These are phyloP conservation scores for Solanum medicagineum DNA, from an alignment of 257 asterid genomes.

Conservation along the genomic window DNA sequence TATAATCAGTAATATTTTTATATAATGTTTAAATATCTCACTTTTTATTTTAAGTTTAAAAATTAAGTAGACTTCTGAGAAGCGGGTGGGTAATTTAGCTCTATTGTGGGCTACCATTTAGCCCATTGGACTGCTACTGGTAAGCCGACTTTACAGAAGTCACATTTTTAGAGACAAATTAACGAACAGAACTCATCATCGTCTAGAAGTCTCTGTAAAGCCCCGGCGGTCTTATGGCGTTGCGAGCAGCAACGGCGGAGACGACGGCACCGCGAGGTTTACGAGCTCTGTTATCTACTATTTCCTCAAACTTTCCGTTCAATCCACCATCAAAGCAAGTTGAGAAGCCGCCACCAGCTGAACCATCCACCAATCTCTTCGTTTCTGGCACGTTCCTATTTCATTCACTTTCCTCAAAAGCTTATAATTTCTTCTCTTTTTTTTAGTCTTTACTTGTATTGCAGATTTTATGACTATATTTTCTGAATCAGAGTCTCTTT, in stretches of 20 bases:
- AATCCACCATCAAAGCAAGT: conserved; percentile 25
- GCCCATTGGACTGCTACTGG: neutral
- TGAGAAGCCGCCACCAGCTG: conserved; percentile 67
- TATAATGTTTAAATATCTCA: no score
- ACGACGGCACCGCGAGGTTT: conserved; percentile 21
- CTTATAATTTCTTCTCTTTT: neutral
- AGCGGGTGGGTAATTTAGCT: no score
- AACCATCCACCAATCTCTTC: conserved; percentile 76
- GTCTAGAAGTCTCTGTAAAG: neutral
- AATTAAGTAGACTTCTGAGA: no score
- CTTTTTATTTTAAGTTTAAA: no score
- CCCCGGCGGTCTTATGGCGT: conserved; percentile 29
- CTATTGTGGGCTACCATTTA: neutral
- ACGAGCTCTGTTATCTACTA: conserved; percentile 26
- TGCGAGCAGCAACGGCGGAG: conserved; percentile 34
- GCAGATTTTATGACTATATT: neutral
- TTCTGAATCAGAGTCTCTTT: neutral
- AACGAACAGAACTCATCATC: neutral
- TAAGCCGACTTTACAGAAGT: neutral
- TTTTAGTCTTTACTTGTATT: neutral
- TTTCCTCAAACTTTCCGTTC: conserved; percentile 39
- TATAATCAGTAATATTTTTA: no score
- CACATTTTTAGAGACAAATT: neutral
- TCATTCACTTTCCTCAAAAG: neutral
- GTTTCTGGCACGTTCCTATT: conserved; percentile 37